Evolutionary conservation across 352 stramenopile genomes (phyloP).

Genomic region (Pythium grandisporangium): DNA sequence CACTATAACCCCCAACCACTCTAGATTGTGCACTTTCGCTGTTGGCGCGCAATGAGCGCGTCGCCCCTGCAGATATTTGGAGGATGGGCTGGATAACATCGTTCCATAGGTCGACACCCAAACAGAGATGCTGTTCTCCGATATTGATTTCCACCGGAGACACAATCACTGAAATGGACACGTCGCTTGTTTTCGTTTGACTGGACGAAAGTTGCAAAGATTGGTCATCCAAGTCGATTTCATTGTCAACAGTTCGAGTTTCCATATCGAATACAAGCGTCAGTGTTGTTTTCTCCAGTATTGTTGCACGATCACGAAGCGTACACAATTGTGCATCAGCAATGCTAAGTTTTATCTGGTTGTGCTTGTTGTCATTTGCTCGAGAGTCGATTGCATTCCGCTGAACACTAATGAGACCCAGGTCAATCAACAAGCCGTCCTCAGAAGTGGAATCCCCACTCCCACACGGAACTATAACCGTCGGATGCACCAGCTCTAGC

Average conservation of each 20-base stretch:
- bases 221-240: too few species aligned
- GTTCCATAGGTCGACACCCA: conserved; percentile 15
- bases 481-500: conserved; percentile 31
- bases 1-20: too few species aligned
- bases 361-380: too few species aligned
- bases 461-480: conserved; percentile 32
- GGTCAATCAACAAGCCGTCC: conserved; percentile 36
- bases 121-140: conserved; percentile 11
- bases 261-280: too few species aligned
- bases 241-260: too few species aligned
- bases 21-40: too few species aligned
- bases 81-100: conserved; percentile 12
- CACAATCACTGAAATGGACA: conserved; percentile 1
- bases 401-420: conserved; percentile 27
- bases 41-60: too few species aligned
- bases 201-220: too few species aligned
- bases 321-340: too few species aligned
- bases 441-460: conserved; percentile 5
- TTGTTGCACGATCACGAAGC: background rate
- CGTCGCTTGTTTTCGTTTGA: too few species aligned
- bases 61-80: conserved; percentile 8
- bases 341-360: too few species aligned
- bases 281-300: conserved; percentile 1
- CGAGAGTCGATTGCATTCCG: too few species aligned
- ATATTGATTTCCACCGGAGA: conserved; percentile 12